Percentiles rank a stretch among this genome's conserved stretches.
Conservation (phyloP, 2,329 filamentous ascomycete species). For the Cordyceps cicadae region DNA sequence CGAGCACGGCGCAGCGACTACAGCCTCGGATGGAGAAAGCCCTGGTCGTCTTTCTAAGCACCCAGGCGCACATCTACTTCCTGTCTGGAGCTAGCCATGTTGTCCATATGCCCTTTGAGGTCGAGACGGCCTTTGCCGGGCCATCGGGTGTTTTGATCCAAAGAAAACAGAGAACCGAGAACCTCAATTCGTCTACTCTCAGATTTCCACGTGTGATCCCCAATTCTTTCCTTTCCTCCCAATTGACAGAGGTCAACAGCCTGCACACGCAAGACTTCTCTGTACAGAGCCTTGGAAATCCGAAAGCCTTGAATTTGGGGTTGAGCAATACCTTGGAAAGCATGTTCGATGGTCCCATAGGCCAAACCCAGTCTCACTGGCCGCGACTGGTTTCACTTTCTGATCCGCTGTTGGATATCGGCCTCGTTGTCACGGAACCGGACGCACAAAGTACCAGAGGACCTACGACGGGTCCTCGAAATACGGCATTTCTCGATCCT, state of each 20-base stretch:
- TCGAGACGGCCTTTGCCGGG: slow-evolving; percentile 76
- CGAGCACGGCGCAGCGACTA: slow-evolving; percentile 11
- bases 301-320: slow-evolving; percentile 45
- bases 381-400: slow-evolving; percentile 75
- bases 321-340: slow-evolving; percentile 48
- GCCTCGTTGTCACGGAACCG: slow-evolving; percentile 62
- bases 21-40: slow-evolving; percentile 48
- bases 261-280: slow-evolving; percentile 47
- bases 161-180: slow-evolving; percentile 56
- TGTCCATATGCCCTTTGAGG: slow-evolving; percentile 88
- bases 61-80: slow-evolving; percentile 89
- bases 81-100: slow-evolving; percentile 81
- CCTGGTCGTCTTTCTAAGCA: slow-evolving; percentile 83
- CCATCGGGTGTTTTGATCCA: slow-evolving; percentile 81
- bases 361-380: slow-evolving; percentile 51
- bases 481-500: slow-evolving; percentile 55
- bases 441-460: slow-evolving; percentile 29
- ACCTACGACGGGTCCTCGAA: slow-evolving; percentile 30
- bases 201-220: slow-evolving; percentile 59
- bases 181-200: slow-evolving; percentile 41
- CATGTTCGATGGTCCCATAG: slow-evolving; percentile 47
- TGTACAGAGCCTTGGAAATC: slow-evolving; percentile 47
- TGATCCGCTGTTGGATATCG: slow-evolving; percentile 78
- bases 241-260: slow-evolving; percentile 46
- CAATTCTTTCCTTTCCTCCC: slow-evolving; percentile 73